These are phyloP conservation scores for Verticillium zaregamsianum DNA, from an alignment of 2,329 filamentous ascomycete species.

Conservation along the genomic window DNA sequence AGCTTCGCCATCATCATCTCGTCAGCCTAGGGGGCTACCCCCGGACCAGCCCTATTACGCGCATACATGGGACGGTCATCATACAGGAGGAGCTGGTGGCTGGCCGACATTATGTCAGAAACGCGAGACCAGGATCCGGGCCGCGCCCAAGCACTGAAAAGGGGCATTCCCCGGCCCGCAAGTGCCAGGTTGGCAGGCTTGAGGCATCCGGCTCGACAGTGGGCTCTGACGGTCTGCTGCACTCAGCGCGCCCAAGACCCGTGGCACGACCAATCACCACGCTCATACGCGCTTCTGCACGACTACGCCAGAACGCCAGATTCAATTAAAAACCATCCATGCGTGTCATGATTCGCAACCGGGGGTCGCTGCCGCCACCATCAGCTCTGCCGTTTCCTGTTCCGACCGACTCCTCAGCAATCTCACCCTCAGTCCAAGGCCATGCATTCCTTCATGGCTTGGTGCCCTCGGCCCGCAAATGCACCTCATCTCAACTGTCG, in stretches of 20 bases:
- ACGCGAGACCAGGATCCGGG: constrained; percentile 1
- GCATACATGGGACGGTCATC: neutral
- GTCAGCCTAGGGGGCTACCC: neutral
- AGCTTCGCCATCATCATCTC: neutral
- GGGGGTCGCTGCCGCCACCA: neutral
- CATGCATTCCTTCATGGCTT: too few relatives aligned
- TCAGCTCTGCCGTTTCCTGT: neutral
- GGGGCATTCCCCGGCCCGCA: neutral
- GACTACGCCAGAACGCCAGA: neutral
- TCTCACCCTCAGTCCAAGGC: neutral
- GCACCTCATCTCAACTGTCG: neutral
- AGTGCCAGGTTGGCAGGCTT: neutral
- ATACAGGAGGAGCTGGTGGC: neutral
- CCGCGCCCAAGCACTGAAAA: neutral
- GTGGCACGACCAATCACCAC: neutral
- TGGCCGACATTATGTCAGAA: constrained; percentile 1
- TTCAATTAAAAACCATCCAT: constrained; percentile 1
- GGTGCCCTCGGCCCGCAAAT: neutral
- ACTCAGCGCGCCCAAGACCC: neutral
- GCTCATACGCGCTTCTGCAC: constrained; percentile 2
- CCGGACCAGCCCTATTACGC: neutral
- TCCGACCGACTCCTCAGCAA: neutral
- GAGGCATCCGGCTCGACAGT: neutral
- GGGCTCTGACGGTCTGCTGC: neutral
- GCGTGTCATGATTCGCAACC: constrained; percentile 3